phyloP scores from a whole-genome alignment of 2,329 filamentous ascomycete genomes.

The Cordyceps fumosorosea region DNA sequence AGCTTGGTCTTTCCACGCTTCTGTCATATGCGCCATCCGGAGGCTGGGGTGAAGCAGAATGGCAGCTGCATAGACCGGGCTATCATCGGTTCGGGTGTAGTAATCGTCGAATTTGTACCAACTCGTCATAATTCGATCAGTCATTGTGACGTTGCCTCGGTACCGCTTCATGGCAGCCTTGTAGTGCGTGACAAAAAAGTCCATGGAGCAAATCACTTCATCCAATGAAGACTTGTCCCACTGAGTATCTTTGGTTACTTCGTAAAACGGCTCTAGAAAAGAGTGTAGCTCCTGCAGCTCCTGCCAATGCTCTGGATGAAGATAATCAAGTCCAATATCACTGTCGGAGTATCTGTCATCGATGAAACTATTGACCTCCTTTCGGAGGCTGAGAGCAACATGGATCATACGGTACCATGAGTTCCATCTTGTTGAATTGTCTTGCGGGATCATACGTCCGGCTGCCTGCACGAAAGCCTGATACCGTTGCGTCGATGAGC shows the following conservation, averaged over 20 bases:
- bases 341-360: neutral
- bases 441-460: slow-evolving; percentile 4
- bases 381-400: slow-evolving; percentile 3
- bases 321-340: slow-evolving; percentile 4
- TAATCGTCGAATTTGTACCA: neutral
- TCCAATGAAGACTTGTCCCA: neutral
- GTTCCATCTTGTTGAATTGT: slow-evolving; percentile 10
- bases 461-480: slow-evolving; percentile 3
- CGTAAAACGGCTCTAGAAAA: slow-evolving; percentile 7
- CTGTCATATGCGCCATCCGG: neutral
- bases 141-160: neutral
- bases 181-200: neutral
- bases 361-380: neutral
- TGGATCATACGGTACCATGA: slow-evolving; percentile 9
- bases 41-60: slow-evolving; percentile 4
- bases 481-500: neutral
- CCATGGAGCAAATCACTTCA: neutral
- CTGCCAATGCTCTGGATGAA: slow-evolving; percentile 5
- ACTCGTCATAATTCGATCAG: neutral
- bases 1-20: neutral
- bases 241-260: slow-evolving; percentile 4
- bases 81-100: neutral
- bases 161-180: neutral
- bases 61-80: neutral
- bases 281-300: slow-evolving; percentile 1